Percentiles rank a stretch among this genome's conserved stretches.
Evolutionary conservation across 495 filamentous ascomycete species (phyloP).

Genomic region (Echria macrotheca): DNA sequence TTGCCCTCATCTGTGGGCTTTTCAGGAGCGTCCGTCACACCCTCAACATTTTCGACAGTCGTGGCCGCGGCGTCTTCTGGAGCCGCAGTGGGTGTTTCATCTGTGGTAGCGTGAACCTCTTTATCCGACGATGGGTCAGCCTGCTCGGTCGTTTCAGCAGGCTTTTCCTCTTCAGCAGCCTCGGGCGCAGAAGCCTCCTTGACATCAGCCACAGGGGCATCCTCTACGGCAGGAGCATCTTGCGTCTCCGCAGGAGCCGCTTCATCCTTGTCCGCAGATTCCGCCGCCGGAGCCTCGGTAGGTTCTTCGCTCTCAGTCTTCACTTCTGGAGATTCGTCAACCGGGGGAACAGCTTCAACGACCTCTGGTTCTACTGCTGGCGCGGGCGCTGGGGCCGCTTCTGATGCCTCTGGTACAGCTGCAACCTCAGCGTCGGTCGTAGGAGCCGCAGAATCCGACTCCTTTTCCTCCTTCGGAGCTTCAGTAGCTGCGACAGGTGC

Average conservation of each 20-base stretch:
- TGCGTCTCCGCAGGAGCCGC: constrained; percentile 2
- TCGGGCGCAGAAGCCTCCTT: neutral
- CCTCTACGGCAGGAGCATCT: neutral
- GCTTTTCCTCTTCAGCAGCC: neutral
- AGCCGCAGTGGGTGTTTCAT: no score
- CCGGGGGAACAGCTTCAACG: neutral
- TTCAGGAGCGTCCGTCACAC: no score
- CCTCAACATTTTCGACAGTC: no score
- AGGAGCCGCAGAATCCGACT: neutral
- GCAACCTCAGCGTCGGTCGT: constrained; percentile 5
- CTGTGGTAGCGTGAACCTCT: no score
- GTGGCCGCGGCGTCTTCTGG: no score
- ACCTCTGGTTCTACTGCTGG: neutral
- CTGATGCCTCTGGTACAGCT: neutral
- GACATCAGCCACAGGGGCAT: neutral
- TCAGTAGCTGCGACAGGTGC: neutral
- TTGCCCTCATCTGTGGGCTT: no score
- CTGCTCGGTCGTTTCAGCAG: no score
- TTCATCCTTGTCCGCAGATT: neutral
- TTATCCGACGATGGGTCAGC: no score
- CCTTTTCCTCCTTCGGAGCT: neutral
- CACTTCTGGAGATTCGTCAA: neutral
- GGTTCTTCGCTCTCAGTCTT: neutral
- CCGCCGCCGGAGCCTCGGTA: neutral
- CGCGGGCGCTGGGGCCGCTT: neutral